phyloP scores from a whole-genome alignment of 2,329 filamentous ascomycete species.

The Colletotrichum costaricense region DNA sequence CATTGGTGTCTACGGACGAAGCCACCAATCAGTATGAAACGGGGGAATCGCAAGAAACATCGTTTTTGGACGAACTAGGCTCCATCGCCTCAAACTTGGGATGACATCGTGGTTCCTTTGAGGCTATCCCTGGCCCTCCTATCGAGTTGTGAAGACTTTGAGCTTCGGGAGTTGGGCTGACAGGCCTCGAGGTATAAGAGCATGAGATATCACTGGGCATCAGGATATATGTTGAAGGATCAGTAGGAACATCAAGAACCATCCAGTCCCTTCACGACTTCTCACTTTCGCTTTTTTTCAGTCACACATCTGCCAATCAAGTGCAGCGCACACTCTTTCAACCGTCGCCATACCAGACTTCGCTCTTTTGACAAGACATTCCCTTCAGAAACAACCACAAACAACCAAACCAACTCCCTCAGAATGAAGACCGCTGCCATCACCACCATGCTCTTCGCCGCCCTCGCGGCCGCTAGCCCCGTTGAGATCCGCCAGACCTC shows the following conservation, averaged over 20 bases:
- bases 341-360: neutral
- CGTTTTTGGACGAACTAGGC: conserved; percentile 22
- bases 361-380: conserved; percentile 12
- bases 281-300: neutral
- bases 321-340: conserved; percentile 2
- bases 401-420: neutral
- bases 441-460: conserved; percentile 40
- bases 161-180: neutral
- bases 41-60: conserved; percentile 23
- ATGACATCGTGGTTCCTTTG: conserved; percentile 1
- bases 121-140: neutral
- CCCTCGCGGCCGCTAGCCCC: conserved; percentile 39
- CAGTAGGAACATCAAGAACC: conserved; percentile 1
- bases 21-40: conserved; percentile 34
- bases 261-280: neutral
- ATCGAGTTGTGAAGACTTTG: neutral
- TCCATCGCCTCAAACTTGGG: conserved; percentile 4
- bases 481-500: conserved; percentile 27
- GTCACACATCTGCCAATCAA: neutral
- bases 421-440: conserved; percentile 49
- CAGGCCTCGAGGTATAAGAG: conserved; percentile 15
- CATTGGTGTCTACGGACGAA: conserved; percentile 9
- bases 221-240: neutral
- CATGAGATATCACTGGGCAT: neutral
- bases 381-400: neutral